Base-by-base conservation (phyloP, 1,284 basidiomycete species). In the Singerocomus inundabilis region DNA sequence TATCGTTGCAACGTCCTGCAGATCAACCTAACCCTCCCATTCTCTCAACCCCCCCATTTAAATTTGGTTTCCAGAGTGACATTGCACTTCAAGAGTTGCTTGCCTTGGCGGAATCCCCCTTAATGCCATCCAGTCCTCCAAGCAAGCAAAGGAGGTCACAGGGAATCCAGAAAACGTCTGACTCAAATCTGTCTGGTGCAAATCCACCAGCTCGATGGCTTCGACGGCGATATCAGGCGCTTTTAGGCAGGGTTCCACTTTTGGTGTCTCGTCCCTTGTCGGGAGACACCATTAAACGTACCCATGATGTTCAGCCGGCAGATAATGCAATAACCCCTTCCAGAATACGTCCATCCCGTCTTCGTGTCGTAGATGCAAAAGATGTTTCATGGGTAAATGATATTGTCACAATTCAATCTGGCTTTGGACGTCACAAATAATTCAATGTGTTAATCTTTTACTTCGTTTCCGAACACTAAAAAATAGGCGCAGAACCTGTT, bases 181-280 rank as follows among this genome's bases (percentile, higher is more conserved):
- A 44, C 33, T 5, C 45, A 31, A 59, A 44, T 43, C 57, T 48
- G 15, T 57, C 59, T 40, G 43, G 55, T 21, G 58, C 56, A 43
- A 54, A 60, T n/a, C 72, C 76, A 53, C 73, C 76, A 18, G 70
- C 69, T 41, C 72, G 85, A 52, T 89, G 84, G 76, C 60, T 90
- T 52, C 80, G 84, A 44, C 74, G 87, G 43, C 76, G 84, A 46
- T 90, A 84, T 55, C 79, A 76, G 49, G 70, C 74, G 33, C 72
- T 91, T 16, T 70, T 91, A 5, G 72, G 72, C 13, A 74, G 73
- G 21, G 54, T 84, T 18, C 88, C 88, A 0, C 65, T 81, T 30
- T 67, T 88, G 12, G 70, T 68, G n/a, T 76, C 74, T 56, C 60
- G 39, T 21, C 42, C 51, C 28, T 35, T 39, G 8, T 29, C 44